Evolutionary conservation across 2,329 filamentous ascomycete species (phyloP), one percentile per base, ranked within the genome.

Genomic region (Fusarium succisae): DNA sequence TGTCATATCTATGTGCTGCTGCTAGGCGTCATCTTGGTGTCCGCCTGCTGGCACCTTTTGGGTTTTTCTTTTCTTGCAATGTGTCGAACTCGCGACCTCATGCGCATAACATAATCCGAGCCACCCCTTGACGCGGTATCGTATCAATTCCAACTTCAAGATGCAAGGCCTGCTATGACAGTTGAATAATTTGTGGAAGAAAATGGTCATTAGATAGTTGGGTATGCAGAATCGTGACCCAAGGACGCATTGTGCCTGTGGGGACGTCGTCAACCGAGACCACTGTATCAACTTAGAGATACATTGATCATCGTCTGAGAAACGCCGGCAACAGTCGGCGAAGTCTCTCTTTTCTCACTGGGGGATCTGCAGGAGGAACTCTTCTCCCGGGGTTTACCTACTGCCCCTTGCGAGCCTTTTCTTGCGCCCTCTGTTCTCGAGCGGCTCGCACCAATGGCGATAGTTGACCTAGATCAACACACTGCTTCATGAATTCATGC

Each of bases 401-500:
- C 74, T 80, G 79, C 67, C 76, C 91, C 82, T 94, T 94, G 74
- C 91, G 89, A 69, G 91, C 91, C 84, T 94, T 94, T 84, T 98
- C 96, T 79, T 96, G 92, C 32, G 93, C 93, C 81, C 95, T 90
- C 73, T 95, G 95, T 81, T 94, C 91, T 75, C 95, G 90, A 54
- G 96, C 96, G 47, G 95, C 93, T 79, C 92, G 91, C 59, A 98
- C 96, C 67, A 98, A 88, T 15, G 96, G 95, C 32, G 96, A 92
- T 62, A 98, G 87, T 68, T 95, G 94, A 62, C 87, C 87, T 22
- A 95, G 83, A 67, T 94, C 92, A 63, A 93, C 91, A 77, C 93
- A 95, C 72, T 88, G 83, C 79, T 91, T 91, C 92, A 95, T 94
- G 81, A 95, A 95, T 20, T 93, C 91, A 79, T 95, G 93, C 93